phyloP scores from a whole-genome alignment of 768 basidiomycete species.

The Pulveroboletus sp. region DNA sequence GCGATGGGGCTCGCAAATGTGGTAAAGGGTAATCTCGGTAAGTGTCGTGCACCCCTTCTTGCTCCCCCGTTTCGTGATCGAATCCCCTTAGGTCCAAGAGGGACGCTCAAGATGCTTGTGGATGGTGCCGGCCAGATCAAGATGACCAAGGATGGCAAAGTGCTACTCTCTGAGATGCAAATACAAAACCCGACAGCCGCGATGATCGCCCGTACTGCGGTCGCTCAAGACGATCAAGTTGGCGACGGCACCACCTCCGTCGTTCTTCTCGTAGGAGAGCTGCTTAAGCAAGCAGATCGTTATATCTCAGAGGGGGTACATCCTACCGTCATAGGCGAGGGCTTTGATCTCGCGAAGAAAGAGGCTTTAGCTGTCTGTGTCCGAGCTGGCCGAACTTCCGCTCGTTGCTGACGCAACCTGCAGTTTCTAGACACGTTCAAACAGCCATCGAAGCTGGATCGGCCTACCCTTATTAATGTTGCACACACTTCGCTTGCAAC shows the following conservation, averaged over 20 bases:
- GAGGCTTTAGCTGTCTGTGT: constrained; percentile 76
- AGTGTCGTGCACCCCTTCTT: constrained; percentile 24
- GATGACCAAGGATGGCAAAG: constrained; percentile 99
- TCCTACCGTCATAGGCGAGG: constrained; percentile 91
- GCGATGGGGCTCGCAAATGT: constrained; percentile 97
- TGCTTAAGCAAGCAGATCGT: constrained; percentile 96
- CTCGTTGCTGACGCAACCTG: constrained; percentile 20
- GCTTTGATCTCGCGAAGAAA: constrained; percentile 97
- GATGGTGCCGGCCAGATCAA: constrained; percentile 98
- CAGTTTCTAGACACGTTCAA: constrained; percentile 95
- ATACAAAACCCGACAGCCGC: constrained; percentile 99
- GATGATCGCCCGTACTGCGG: constrained; percentile 97
- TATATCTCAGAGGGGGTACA: constrained; percentile 98
- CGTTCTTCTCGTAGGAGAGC: constrained; percentile 90
- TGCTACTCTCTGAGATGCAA: constrained; percentile 98
- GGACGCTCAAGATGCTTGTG: constrained; percentile 98
- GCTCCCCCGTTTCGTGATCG: constrained; percentile 21
- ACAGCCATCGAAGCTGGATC: constrained; percentile 70
- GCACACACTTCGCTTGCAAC: constrained; percentile 95
- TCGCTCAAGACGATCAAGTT: constrained; percentile 98
- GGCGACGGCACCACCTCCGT: constrained; percentile 99
- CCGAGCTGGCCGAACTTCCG: constrained; percentile 10
- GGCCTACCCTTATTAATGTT: constrained; percentile 87
- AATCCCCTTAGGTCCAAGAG: constrained; percentile 71
- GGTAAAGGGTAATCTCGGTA: constrained; percentile 95